phyloP scores from a whole-genome alignment of 345 rosid species.

The Raphanus raphanistrum region DNA sequence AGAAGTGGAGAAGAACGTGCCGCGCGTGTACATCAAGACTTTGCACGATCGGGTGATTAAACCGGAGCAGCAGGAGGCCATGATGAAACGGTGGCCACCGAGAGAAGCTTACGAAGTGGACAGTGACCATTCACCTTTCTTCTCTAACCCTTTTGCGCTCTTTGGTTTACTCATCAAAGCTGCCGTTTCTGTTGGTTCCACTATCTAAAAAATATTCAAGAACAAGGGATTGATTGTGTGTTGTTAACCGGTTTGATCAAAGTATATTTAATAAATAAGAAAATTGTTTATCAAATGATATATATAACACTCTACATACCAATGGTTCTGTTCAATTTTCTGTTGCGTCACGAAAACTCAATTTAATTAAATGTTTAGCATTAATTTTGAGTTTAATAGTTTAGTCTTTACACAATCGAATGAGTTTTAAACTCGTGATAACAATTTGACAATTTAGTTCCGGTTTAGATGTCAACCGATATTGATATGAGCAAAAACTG shows the following conservation, averaged over 20 bases:
- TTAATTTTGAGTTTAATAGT: background rate
- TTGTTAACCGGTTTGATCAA: slow-evolving; percentile 16
- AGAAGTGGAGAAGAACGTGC: slow-evolving; percentile 43
- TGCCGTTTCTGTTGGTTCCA: slow-evolving; percentile 42
- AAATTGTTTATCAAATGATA: background rate
- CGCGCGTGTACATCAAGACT: slow-evolving; percentile 69
- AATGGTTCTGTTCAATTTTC: background rate
- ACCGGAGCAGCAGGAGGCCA: slow-evolving; percentile 75
- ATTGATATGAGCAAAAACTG: background rate
- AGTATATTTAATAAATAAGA: background rate
- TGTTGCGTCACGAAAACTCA: background rate
- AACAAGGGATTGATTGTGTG: background rate
- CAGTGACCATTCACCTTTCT: slow-evolving; percentile 82
- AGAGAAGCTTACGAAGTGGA: slow-evolving; percentile 55
- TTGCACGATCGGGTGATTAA: slow-evolving; percentile 58
- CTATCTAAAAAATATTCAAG: background rate
- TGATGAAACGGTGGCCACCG: slow-evolving; percentile 80
- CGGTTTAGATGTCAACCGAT: background rate
- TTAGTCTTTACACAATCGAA: background rate
- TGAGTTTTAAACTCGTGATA: background rate
- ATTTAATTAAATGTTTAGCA: background rate
- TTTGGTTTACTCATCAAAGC: slow-evolving; percentile 70
- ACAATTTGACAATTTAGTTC: background rate
- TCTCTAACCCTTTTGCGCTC: slow-evolving; percentile 71
- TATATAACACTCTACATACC: background rate